A percentile compares a stretch with the other conserved stretches of the same genome.
These are phyloP conservation scores for Mucor sp. DNA, from an alignment of 371 early-diverging fungal genomes.

Conservation along the genomic window DNA sequence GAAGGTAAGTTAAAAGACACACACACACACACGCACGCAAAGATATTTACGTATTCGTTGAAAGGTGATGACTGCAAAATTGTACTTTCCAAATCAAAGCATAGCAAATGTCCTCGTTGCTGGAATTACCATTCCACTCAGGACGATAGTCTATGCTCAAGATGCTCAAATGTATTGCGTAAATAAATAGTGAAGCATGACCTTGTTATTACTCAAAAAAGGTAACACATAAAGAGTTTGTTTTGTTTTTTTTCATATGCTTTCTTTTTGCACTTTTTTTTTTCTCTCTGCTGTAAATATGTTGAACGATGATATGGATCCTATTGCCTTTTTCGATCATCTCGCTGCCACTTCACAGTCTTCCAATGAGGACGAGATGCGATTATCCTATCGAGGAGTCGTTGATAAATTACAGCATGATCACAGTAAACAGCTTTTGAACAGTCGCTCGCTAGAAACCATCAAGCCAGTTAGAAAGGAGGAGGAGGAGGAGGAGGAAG, in stretches of 20 bases:
- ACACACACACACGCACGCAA: not conserved
- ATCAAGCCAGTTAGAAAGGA: not conserved
- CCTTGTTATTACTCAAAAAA: not conserved
- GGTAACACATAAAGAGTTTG: not conserved
- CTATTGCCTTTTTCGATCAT: conserved; percentile 29
- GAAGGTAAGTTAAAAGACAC: conserved; percentile 16
- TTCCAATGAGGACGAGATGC: conserved; percentile 6
- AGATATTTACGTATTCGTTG: not conserved
- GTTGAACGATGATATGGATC: conserved; percentile 14
- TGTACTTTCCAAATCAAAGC: conserved; percentile 22
- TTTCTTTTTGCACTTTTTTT: conserved; percentile 10
- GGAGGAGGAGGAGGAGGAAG: not conserved
- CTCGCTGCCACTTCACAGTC: conserved; percentile 19
- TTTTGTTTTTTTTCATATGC: conserved; percentile 2
- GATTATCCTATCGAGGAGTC: not conserved
- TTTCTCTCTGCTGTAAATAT: not conserved
- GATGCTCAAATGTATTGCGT: conserved; percentile 40
- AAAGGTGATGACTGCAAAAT: conserved; percentile 34
- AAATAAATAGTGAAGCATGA: conserved; percentile 12
- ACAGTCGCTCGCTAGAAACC: conserved; percentile 2
- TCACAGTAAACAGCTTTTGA: not conserved
- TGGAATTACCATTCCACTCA: conserved; percentile 49
- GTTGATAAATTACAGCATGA: not conserved
- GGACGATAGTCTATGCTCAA: conserved; percentile 37
- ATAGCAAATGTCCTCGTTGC: conserved; percentile 58